These are phyloP conservation scores for Neopestalotiopsis clavispora DNA, from an alignment of 2,329 filamentous ascomycete genomes.

Conservation along the genomic window DNA sequence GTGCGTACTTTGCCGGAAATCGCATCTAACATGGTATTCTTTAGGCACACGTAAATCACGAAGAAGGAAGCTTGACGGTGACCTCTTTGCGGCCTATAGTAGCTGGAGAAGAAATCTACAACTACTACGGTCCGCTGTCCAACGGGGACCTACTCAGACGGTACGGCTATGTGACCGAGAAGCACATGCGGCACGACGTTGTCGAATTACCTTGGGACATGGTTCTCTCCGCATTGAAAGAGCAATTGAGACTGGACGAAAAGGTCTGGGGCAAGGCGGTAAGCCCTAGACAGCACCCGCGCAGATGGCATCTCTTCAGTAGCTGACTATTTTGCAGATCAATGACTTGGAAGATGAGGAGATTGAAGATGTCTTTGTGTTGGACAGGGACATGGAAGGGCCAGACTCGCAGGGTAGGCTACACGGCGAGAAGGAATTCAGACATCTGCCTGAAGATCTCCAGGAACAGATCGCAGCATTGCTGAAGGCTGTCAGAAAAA, in stretches of 20 bases:
- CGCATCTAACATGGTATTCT: slow-evolving; percentile 17
- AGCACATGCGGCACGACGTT: slow-evolving; percentile 80
- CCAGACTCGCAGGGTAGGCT: slow-evolving; percentile 55
- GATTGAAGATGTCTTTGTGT: slow-evolving; percentile 76
- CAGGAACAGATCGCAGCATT: slow-evolving; percentile 55
- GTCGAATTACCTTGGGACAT: slow-evolving; percentile 73
- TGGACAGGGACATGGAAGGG: slow-evolving; percentile 61
- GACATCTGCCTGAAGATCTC: slow-evolving; percentile 55
- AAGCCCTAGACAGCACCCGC: slow-evolving; percentile 26
- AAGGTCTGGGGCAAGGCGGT: slow-evolving; percentile 48
- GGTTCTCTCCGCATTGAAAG: slow-evolving; percentile 53
- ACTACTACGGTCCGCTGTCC: slow-evolving; percentile 87
- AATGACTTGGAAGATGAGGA: slow-evolving; percentile 65
- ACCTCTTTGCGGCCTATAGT: slow-evolving; percentile 71
- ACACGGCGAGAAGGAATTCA: slow-evolving; percentile 40
- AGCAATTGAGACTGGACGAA: slow-evolving; percentile 42
- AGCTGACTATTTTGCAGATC: slow-evolving; percentile 38
- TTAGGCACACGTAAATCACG: slow-evolving; percentile 60
- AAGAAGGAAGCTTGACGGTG: slow-evolving; percentile 66
- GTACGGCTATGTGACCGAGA: slow-evolving; percentile 85
- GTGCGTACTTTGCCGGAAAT: background rate
- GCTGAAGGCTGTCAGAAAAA: slow-evolving; percentile 54
- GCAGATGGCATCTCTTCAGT: background rate
- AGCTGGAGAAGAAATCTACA: slow-evolving; percentile 78
- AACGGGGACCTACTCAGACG: slow-evolving; percentile 81